phyloP scores from a whole-genome alignment of 345 rosid genomes.

The Abelmoschus esculentus region DNA sequence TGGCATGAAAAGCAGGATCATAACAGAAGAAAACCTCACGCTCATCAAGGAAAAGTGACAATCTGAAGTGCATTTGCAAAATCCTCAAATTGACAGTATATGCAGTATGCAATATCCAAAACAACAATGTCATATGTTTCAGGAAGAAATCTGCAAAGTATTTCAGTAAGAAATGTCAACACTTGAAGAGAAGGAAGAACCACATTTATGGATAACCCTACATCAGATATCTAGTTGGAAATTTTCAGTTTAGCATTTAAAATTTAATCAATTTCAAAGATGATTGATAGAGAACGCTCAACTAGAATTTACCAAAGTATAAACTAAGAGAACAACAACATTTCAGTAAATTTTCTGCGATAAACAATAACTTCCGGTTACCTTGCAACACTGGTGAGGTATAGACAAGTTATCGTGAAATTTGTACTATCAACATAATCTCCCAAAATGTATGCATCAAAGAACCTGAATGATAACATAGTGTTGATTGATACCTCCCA shows the following conservation, averaged over 20 bases:
- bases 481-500: constrained; percentile 49
- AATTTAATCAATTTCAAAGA: no score
- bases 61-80: constrained; percentile 83
- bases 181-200: not conserved
- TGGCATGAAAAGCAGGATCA: constrained; percentile 47
- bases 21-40: no score
- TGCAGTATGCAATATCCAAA: constrained; percentile 71
- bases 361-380: constrained; percentile 14
- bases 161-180: constrained; percentile 14
- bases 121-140: no score
- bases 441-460: constrained; percentile 41
- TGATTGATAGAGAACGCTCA: no score
- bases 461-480: not conserved
- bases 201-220: no score
- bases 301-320: no score
- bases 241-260: not conserved
- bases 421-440: constrained; percentile 72
- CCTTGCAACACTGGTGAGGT: constrained; percentile 88
- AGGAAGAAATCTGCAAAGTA: constrained; percentile 49
- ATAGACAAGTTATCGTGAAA: constrained; percentile 83
- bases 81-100: no score
- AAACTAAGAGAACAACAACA: no score
- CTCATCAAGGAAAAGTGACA: no score
- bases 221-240: not conserved
- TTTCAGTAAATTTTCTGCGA: not conserved